These are phyloP conservation scores for Cucurbita moschata DNA, from an alignment of 306 rosid genomes.

Conservation along the genomic window DNA sequence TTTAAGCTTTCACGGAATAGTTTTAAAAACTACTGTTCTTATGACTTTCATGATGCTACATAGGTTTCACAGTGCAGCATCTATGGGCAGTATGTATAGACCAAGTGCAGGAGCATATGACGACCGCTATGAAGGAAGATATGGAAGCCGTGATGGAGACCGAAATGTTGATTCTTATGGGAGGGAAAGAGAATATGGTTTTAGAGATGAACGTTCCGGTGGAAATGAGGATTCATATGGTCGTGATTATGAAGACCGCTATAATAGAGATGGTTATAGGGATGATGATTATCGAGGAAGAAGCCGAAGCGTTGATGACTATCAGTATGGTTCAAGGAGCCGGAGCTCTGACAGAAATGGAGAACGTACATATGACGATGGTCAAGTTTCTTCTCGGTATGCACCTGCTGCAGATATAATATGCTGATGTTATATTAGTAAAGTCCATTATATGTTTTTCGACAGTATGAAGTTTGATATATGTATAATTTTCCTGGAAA, in stretches of 20 bases:
- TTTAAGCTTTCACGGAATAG: background rate
- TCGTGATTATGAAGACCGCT: slow-evolving; percentile 65
- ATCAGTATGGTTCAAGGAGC: slow-evolving; percentile 55
- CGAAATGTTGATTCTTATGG: slow-evolving; percentile 69
- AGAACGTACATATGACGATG: slow-evolving; percentile 55
- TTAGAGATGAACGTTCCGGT: slow-evolving; percentile 60
- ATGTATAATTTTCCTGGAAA: background rate
- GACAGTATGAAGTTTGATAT: background rate
- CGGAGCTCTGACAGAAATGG: slow-evolving; percentile 72
- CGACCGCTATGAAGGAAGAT: slow-evolving; percentile 65
- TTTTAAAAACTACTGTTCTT: background rate
- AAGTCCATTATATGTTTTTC: background rate
- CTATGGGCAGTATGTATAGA: slow-evolving; percentile 69
- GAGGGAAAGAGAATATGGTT: slow-evolving; percentile 69
- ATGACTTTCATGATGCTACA: slow-evolving; percentile 10
- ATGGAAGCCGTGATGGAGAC: slow-evolving; percentile 31
- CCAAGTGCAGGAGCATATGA: slow-evolving; percentile 56
- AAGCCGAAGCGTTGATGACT: slow-evolving; percentile 61
- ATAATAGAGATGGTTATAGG: slow-evolving; percentile 45
- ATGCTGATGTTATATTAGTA: background rate
- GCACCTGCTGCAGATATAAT: background rate
- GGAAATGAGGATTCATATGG: slow-evolving; percentile 31
- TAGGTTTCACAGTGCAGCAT: slow-evolving; percentile 59
- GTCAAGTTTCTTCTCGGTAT: slow-evolving; percentile 82
- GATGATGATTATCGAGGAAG: slow-evolving; percentile 78